These are phyloP conservation scores for Hamamelis virginiana DNA, from an alignment of 164 flowering plant species.

Conservation along the genomic window DNA sequence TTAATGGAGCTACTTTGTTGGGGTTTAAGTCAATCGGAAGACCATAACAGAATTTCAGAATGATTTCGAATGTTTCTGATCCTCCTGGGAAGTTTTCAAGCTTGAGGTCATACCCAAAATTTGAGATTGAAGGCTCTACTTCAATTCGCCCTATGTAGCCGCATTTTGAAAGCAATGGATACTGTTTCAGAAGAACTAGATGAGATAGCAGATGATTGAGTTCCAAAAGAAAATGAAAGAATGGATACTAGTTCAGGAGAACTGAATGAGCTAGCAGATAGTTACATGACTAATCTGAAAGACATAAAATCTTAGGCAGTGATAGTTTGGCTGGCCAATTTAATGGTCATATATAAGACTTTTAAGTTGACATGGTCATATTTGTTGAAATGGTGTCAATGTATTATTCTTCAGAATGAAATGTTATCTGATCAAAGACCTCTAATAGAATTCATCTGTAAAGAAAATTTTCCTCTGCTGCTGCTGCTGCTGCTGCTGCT, in stretches of 20 bases:
- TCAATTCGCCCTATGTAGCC: slow-evolving; percentile 55
- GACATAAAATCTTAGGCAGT: no score
- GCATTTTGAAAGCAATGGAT: slow-evolving; percentile 62
- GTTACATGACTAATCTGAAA: no score
- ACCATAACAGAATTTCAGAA: slow-evolving; percentile 75
- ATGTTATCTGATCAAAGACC: no score
- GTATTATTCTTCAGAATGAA: no score
- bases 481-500: no score
- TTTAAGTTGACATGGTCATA: no score
- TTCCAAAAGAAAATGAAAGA: no score
- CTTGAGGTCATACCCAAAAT: slow-evolving; percentile 38
- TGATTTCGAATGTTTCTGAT: slow-evolving; percentile 58
- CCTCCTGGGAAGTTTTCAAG: slow-evolving; percentile 85
- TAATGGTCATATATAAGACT: no score
- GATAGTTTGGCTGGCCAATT: no score
- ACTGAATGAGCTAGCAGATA: not conserved
- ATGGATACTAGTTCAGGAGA: slow-evolving; percentile 36
- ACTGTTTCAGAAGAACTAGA: slow-evolving; percentile 37
- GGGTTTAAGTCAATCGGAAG: slow-evolving; percentile 59
- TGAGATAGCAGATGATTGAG: not conserved
- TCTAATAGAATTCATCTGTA: no score
- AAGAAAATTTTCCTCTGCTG: no score
- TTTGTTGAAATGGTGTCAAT: no score
- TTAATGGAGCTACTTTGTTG: slow-evolving; percentile 52
- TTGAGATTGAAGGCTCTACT: slow-evolving; percentile 33